Percentiles rank a stretch among this genome's conserved stretches.
These are phyloP conservation scores for Sarocladium strictum DNA, from an alignment of 2,329 filamentous ascomycete species.

Conservation along the genomic window DNA sequence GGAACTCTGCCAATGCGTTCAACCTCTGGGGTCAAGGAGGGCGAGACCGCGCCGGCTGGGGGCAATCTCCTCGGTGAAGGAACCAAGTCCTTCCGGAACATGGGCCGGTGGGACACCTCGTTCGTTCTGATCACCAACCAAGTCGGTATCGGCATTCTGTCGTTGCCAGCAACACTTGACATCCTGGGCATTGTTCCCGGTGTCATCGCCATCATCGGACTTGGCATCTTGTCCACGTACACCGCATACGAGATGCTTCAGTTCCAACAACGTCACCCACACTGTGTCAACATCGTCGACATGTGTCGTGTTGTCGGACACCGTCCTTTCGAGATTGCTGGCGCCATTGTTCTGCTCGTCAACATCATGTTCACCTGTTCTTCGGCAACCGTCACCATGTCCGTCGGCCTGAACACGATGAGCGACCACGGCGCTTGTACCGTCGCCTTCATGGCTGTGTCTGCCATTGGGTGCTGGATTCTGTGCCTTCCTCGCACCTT, in stretches of 20 bases:
- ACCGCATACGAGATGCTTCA: constrained; percentile 47
- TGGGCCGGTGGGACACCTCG: constrained; percentile 27
- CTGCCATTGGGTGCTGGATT: constrained; percentile 54
- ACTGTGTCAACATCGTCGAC: constrained; percentile 66
- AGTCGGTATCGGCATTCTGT: constrained; percentile 46
- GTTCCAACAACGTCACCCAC: constrained; percentile 62
- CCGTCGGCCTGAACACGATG: constrained; percentile 65
- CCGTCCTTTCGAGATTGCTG: constrained; percentile 18
- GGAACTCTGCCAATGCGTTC: background rate
- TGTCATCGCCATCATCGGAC: constrained; percentile 60
- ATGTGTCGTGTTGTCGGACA: constrained; percentile 51
- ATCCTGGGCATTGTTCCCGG: constrained; percentile 62
- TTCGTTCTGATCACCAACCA: constrained; percentile 28
- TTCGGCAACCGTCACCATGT: constrained; percentile 59
- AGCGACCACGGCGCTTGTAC: constrained; percentile 57
- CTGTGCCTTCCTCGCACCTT: constrained; percentile 65
- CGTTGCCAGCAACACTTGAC: constrained; percentile 65
- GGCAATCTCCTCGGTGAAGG: constrained; percentile 24
- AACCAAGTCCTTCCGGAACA: constrained; percentile 26
- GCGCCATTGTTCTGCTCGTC: constrained; percentile 57
- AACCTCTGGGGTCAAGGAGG: background rate
- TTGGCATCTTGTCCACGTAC: constrained; percentile 59
- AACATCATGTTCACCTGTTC: constrained; percentile 69
- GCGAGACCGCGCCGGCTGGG: background rate
- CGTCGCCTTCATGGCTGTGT: constrained; percentile 57